A percentile compares a stretch with the other conserved stretches of the same genome.
Evolutionary conservation across 129 eudicot genomes (phyloP).

Genomic region (Pseudognaphalium luteoalbum): DNA sequence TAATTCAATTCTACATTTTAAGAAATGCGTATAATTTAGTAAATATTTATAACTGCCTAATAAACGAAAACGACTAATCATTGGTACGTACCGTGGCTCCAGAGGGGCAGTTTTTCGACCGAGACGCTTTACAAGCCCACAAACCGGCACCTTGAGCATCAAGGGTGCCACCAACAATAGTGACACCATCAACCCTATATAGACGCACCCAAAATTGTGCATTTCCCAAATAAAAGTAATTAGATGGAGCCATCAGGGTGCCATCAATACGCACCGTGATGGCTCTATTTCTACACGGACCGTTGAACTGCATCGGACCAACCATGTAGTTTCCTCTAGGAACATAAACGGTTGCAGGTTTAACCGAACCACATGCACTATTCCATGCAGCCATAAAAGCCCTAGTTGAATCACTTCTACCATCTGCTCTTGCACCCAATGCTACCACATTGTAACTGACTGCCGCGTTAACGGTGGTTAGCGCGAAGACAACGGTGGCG

Average conservation of each 20-base stretch:
- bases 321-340: constrained; percentile 65
- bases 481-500: constrained; percentile 8
- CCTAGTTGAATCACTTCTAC: constrained; percentile 53
- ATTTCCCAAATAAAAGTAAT: constrained; percentile 42
- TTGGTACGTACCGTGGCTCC: constrained; percentile 60
- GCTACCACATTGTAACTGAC: constrained; percentile 32
- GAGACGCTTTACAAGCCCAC: constrained; percentile 63
- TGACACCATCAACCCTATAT: constrained; percentile 47
- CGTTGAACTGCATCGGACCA: constrained; percentile 22
- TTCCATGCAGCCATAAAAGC: constrained; percentile 60
- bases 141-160: constrained; percentile 65
- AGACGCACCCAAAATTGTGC: constrained; percentile 48
- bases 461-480: constrained; percentile 15
- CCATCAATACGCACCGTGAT: constrained; percentile 52
- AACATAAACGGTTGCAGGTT: constrained; percentile 50
- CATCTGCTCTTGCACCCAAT: constrained; percentile 67
- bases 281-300: constrained; percentile 48
- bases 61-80: neutral
- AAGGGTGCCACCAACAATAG: constrained; percentile 51
- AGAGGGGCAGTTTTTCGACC: constrained; percentile 43
- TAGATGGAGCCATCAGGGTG: constrained; percentile 56
- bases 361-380: constrained; percentile 47
- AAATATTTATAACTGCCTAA: too few species aligned
- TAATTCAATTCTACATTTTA: neutral
- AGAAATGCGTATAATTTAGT: neutral